Percentiles rank a stretch among this genome's conserved stretches.
Conservation (phyloP, 306 rosid genomes). For the Gleditsia sinensis region DNA sequence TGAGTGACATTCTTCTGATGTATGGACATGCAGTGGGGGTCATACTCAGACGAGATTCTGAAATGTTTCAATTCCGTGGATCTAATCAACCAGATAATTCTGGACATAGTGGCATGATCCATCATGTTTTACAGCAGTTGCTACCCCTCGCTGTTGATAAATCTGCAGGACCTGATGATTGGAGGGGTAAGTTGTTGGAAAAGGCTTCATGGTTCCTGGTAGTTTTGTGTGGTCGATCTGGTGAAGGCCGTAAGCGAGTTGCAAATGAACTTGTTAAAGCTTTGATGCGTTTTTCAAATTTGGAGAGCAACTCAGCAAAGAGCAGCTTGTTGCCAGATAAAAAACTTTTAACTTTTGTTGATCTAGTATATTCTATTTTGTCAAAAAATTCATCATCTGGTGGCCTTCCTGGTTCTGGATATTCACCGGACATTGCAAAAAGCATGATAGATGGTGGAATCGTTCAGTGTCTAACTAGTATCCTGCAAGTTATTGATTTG, state of each 20-base stretch:
- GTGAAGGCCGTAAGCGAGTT: conserved; percentile 95
- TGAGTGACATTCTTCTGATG: conserved; percentile 95
- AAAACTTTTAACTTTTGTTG: conserved; percentile 78
- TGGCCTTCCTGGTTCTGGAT: conserved; percentile 91
- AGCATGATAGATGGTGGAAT: conserved; percentile 97
- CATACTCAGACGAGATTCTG: conserved; percentile 88
- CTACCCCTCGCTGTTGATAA: conserved; percentile 81
- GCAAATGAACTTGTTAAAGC: conserved; percentile 86
- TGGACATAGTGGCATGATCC: conserved; percentile 75
- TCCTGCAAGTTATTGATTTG: conserved; percentile 89
- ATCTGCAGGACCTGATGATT: conserved; percentile 95
- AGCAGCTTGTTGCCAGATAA: conserved; percentile 78
- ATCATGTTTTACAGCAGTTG: conserved; percentile 76
- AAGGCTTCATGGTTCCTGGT: conserved; percentile 94
- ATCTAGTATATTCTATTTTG: conserved; percentile 84
- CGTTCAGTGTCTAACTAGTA: conserved; percentile 80
- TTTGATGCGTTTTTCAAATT: conserved; percentile 59
- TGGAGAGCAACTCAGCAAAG: conserved; percentile 65
- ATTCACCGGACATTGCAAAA: conserved; percentile 95
- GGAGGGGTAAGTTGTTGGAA: conserved; percentile 95
- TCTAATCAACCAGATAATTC: conserved; percentile 65
- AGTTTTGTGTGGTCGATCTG: conserved; percentile 91
- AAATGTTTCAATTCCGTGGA: conserved; percentile 80
- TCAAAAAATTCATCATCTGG: conserved; percentile 89
- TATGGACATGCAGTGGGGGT: conserved; percentile 93